Percentiles rank a stretch among this genome's conserved stretches.
phyloP scores from a whole-genome alignment of 371 early-diverging fungal genomes.

The Apophysomyces variabilis region DNA sequence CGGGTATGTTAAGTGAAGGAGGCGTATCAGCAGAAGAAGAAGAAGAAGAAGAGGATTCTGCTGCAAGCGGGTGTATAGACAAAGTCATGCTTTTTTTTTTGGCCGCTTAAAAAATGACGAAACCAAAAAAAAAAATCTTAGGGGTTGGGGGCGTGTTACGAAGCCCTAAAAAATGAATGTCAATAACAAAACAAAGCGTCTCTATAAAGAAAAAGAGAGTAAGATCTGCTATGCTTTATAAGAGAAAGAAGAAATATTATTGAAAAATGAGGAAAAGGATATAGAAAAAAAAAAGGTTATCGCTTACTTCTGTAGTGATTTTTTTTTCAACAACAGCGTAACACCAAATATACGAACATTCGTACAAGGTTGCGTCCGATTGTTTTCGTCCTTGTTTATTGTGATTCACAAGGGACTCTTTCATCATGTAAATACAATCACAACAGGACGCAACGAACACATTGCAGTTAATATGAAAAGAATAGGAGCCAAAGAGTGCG shows the following conservation, averaged over 20 bases:
- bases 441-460: neutral
- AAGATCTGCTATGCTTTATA: neutral
- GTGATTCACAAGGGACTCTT: neutral
- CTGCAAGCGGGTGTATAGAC: slow-evolving; percentile 28
- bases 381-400: neutral
- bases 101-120: slow-evolving; percentile 12
- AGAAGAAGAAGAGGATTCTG: slow-evolving; percentile 14
- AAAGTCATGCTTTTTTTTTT: slow-evolving; percentile 30
- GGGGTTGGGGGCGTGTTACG: slow-evolving; percentile 14
- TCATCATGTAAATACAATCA: neutral
- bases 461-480: neutral
- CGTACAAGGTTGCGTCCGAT: neutral
- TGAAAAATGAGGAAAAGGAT: neutral
- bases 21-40: slow-evolving; percentile 7
- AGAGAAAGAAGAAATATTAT: neutral
- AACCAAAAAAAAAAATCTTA: slow-evolving; percentile 14
- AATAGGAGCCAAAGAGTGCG: neutral
- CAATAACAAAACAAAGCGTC: slow-evolving; percentile 10
- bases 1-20: slow-evolving; percentile 10
- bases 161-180: slow-evolving; percentile 17
- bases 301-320: slow-evolving; percentile 7
- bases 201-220: neutral
- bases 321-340: slow-evolving; percentile 16
- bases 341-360: slow-evolving; percentile 17
- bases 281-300: slow-evolving; percentile 15